Percentiles rank a stretch among this genome's conserved stretches.
Evolutionary conservation across 441 rosid species (phyloP).

Genomic region (Jatropha multifida): DNA sequence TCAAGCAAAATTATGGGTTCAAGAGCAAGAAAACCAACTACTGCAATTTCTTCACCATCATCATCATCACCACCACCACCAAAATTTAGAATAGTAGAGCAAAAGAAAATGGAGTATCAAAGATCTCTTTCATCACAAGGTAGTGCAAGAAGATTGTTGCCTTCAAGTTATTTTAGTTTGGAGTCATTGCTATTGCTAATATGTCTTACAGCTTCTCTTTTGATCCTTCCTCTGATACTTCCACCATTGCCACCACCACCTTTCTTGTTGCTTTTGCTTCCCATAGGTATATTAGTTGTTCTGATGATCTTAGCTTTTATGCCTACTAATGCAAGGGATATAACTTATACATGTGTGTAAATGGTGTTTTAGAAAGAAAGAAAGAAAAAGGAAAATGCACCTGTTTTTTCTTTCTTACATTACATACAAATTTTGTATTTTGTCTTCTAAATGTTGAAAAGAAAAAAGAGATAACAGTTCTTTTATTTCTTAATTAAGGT

Average conservation of each 20-base stretch:
- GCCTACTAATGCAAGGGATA: constrained; percentile 60
- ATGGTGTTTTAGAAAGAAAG: constrained; percentile 15
- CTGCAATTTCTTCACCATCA: too few species aligned
- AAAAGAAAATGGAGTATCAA: constrained; percentile 35
- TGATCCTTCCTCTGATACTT: constrained; percentile 77
- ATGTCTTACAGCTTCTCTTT: constrained; percentile 68
- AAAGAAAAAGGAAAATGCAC: neutral
- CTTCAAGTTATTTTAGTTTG: constrained; percentile 64
- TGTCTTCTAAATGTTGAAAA: neutral
- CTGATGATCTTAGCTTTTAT: constrained; percentile 79
- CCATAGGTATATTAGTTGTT: constrained; percentile 63
- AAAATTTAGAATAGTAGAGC: constrained; percentile 20
- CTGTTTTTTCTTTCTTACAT: neutral
- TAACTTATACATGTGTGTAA: constrained; percentile 47
- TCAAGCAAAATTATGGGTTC: constrained; percentile 41
- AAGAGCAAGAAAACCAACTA: constrained; percentile 36
- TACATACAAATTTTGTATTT: constrained; percentile 20
- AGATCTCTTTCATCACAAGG: constrained; percentile 46
- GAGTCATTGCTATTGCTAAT: constrained; percentile 61
- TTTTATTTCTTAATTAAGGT: constrained; percentile 13
- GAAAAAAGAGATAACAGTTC: constrained; percentile 12
- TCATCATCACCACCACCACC: neutral
- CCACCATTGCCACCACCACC: constrained; percentile 98
- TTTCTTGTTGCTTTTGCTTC: constrained; percentile 72
- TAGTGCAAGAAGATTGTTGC: constrained; percentile 38